Percentiles rank a stretch among this genome's conserved stretches.
Evolutionary conservation across 805 yeast genomes (phyloP).

Genomic region (Sugiyamaella smithiae): DNA sequence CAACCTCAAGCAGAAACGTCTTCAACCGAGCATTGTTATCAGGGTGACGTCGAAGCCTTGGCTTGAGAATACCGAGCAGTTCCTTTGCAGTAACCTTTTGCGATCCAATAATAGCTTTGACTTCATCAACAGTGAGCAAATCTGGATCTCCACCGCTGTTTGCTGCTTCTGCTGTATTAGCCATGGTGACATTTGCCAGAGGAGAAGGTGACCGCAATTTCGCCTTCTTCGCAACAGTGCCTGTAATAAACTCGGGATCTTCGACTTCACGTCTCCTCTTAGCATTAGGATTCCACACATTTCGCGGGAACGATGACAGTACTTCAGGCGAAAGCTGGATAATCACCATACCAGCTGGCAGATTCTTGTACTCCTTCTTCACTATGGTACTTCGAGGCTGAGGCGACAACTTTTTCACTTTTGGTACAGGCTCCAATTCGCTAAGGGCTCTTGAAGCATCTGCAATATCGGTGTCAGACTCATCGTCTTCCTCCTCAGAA

Average conservation of each 20-base stretch:
- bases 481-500: conserved; percentile 50
- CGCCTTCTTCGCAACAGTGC: conserved; percentile 34
- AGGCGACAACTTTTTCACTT: conserved; percentile 9
- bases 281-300: conserved; percentile 77
- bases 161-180: conserved; percentile 31
- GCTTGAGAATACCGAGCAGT: conserved; percentile 57
- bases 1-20: conserved; percentile 52
- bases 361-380: conserved; percentile 40
- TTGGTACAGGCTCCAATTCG: conserved; percentile 1
- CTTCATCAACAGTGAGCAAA: conserved; percentile 68
- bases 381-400: conserved; percentile 20
- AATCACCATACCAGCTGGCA: conserved; percentile 53
- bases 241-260: conserved; percentile 29
- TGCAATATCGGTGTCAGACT: conserved; percentile 24
- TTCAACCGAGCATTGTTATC: conserved; percentile 63
- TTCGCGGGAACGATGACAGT: conserved; percentile 65
- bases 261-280: conserved; percentile 40
- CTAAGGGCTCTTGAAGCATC: not conserved
- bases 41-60: conserved; percentile 60
- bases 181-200: conserved; percentile 12
- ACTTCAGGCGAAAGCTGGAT: conserved; percentile 62
- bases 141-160: conserved; percentile 29
- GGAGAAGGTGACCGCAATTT: conserved; percentile 24
- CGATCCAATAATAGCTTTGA: conserved; percentile 55
- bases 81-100: conserved; percentile 52